Evolutionary conservation across 768 basidiomycete genomes (phyloP).

Genomic region (Agrocybe chaxingu): DNA sequence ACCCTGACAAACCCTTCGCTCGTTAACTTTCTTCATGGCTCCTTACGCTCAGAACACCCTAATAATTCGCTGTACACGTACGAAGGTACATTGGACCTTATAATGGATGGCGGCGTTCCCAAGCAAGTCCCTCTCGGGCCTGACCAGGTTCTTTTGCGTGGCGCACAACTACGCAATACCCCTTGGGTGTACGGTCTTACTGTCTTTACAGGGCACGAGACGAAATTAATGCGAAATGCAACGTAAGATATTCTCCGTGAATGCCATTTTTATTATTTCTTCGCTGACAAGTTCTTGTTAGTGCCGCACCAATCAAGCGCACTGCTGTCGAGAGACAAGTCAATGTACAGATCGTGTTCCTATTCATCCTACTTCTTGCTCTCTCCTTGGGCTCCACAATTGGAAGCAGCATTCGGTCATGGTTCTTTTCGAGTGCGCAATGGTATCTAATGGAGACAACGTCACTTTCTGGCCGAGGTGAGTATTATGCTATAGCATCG

Average conservation of each 20-base stretch:
- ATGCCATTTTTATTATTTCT: background rate
- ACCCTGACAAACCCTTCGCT: slow-evolving; percentile 74
- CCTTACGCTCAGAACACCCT: slow-evolving; percentile 91
- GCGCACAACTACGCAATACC: slow-evolving; percentile 94
- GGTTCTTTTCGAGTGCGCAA: slow-evolving; percentile 83
- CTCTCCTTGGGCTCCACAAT: slow-evolving; percentile 90
- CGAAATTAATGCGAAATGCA: slow-evolving; percentile 97
- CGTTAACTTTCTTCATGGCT: slow-evolving; percentile 72
- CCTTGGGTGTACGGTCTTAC: slow-evolving; percentile 94
- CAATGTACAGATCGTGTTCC: slow-evolving; percentile 92
- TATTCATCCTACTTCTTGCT: slow-evolving; percentile 84
- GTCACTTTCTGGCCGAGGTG: slow-evolving; percentile 63
- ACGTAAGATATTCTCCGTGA: slow-evolving; percentile 59
- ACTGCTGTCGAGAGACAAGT: slow-evolving; percentile 96
- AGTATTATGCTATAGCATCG: slow-evolving; percentile 14
- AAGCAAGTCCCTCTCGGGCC: slow-evolving; percentile 90
- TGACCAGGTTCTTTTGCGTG: slow-evolving; percentile 90
- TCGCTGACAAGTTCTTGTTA: slow-evolving; percentile 23
- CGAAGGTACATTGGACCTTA: slow-evolving; percentile 75
- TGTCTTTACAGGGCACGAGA: slow-evolving; percentile 97
- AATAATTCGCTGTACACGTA: slow-evolving; percentile 98
- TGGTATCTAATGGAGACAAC: slow-evolving; percentile 84
- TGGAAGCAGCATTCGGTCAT: slow-evolving; percentile 86
- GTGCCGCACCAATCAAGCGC: slow-evolving; percentile 94
- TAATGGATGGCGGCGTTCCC: slow-evolving; percentile 53